These are phyloP conservation scores for Fistulinella cinereoalba DNA, from an alignment of 1,284 basidiomycete genomes.

Conservation along the genomic window DNA sequence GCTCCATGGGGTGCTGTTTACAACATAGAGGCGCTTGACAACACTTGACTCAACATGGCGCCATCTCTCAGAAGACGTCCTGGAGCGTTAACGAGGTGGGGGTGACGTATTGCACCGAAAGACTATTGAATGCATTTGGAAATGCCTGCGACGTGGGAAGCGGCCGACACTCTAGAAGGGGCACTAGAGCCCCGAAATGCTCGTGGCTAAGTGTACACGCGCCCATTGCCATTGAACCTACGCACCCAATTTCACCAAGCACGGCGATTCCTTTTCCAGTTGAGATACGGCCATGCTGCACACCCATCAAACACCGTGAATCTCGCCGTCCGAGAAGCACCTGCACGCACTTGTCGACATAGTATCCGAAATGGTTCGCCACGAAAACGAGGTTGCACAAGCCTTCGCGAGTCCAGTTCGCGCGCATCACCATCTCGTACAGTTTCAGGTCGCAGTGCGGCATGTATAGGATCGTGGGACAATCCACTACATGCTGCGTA, in stretches of 20 bases:
- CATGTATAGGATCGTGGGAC: constrained; percentile 67
- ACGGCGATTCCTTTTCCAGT: constrained; percentile 29
- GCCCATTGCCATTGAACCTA: neutral
- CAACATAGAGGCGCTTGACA: constrained; percentile 1
- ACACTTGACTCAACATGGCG: too few species aligned
- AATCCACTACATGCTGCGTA: constrained; percentile 34
- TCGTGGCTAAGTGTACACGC: constrained; percentile 3
- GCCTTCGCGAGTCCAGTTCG: constrained; percentile 52
- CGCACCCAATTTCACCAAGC: constrained; percentile 30
- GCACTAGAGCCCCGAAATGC: constrained; percentile 35
- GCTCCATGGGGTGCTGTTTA: neutral
- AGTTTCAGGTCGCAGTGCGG: constrained; percentile 71
- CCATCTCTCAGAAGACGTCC: constrained; percentile 20
- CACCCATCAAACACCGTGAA: constrained; percentile 9
- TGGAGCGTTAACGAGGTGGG: constrained; percentile 20
- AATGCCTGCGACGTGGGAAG: constrained; percentile 48
- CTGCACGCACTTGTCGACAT: constrained; percentile 44
- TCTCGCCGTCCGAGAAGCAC: constrained; percentile 13
- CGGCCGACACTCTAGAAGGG: constrained; percentile 42
- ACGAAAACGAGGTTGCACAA: constrained; percentile 42
- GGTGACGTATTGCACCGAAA: constrained; percentile 52
- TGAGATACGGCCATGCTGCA: constrained; percentile 37
- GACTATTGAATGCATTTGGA: constrained; percentile 69
- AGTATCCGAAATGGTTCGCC: constrained; percentile 46
- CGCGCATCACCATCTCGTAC: constrained; percentile 61